Conservation (phyloP, 2,329 filamentous ascomycete species). For the Penicillium thymicola region DNA sequence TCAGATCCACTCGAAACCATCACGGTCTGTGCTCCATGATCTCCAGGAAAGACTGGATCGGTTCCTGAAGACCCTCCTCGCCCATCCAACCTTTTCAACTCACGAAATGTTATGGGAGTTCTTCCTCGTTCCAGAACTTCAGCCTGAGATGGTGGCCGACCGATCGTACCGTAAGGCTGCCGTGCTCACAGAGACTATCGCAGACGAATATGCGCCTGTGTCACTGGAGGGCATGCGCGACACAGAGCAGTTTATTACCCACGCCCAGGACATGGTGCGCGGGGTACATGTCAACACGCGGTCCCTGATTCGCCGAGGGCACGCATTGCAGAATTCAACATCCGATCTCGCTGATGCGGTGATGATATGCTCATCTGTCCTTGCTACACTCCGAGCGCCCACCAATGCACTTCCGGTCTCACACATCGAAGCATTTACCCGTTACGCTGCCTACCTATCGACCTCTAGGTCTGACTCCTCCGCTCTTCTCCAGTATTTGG, state of each 20-base stretch:
- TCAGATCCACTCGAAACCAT: conserved; percentile 88
- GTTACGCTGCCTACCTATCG: conserved; percentile 64
- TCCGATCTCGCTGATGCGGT: conserved; percentile 48
- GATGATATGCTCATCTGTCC: conserved; percentile 41
- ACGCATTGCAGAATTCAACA: conserved; percentile 64
- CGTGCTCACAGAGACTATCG: conserved; percentile 75
- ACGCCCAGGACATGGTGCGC: conserved; percentile 85
- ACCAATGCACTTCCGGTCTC: conserved; percentile 63
- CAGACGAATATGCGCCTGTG: conserved; percentile 83
- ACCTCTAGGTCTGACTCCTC: conserved; percentile 64
- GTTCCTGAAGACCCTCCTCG: conserved; percentile 80
- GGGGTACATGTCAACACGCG: conserved; percentile 79
- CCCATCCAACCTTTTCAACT: conserved; percentile 87
- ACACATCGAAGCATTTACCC: conserved; percentile 68
- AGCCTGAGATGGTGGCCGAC: conserved; percentile 84
- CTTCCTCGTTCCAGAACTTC: conserved; percentile 91
- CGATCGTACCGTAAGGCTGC: conserved; percentile 84
- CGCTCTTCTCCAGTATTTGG: conserved; percentile 70
- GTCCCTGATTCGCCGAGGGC: conserved; percentile 75
- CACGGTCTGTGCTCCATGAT: conserved; percentile 79
- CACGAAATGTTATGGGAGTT: conserved; percentile 99
- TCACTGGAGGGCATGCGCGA: conserved; percentile 69
- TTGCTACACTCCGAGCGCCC: conserved; percentile 50
- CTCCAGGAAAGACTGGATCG: conserved; percentile 82
- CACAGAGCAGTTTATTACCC: conserved; percentile 87